These are phyloP conservation scores for Ogataea neopini DNA, from an alignment of 805 yeast genomes.

Conservation along the genomic window DNA sequence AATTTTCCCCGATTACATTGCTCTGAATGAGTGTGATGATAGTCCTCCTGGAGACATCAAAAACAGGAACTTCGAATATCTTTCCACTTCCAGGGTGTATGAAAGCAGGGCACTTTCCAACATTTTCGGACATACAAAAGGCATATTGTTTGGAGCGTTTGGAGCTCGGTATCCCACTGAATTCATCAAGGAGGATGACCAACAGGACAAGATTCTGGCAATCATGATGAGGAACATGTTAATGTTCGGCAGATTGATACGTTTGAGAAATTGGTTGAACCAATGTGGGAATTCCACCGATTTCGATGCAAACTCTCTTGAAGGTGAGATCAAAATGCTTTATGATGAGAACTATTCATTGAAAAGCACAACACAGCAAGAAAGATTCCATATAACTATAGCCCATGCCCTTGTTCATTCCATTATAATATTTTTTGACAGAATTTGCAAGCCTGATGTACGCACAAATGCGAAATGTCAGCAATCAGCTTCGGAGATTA, in stretches of 20 bases:
- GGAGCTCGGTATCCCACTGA: neutral
- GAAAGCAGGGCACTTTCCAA: neutral
- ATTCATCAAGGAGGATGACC: neutral
- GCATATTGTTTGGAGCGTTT: neutral
- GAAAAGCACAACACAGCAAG: neutral
- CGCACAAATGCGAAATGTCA: constrained; percentile 11
- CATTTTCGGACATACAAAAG: neutral
- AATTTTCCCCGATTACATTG: constrained; percentile 1
- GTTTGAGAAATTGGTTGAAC: constrained; percentile 15
- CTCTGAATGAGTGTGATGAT: neutral
- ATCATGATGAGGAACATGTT: constrained; percentile 12
- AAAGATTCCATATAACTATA: neutral
- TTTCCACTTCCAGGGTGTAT: neutral
- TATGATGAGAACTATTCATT: constrained; percentile 5
- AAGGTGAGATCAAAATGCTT: constrained; percentile 8
- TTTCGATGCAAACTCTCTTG: constrained; percentile 8
- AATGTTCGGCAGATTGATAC: constrained; percentile 11
- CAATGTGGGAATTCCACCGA: constrained; percentile 17
- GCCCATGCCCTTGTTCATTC: constrained; percentile 9
- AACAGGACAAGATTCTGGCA: constrained; percentile 5
- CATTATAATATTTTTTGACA: constrained; percentile 9
- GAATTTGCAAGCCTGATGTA: constrained; percentile 11
- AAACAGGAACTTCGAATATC: neutral
- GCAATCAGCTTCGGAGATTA: constrained; percentile 11
- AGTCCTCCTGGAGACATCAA: neutral